A percentile compares a stretch with the other conserved stretches of the same genome.
phyloP scores from a whole-genome alignment of 495 filamentous ascomycete species.

The Tuber umbilicatum region DNA sequence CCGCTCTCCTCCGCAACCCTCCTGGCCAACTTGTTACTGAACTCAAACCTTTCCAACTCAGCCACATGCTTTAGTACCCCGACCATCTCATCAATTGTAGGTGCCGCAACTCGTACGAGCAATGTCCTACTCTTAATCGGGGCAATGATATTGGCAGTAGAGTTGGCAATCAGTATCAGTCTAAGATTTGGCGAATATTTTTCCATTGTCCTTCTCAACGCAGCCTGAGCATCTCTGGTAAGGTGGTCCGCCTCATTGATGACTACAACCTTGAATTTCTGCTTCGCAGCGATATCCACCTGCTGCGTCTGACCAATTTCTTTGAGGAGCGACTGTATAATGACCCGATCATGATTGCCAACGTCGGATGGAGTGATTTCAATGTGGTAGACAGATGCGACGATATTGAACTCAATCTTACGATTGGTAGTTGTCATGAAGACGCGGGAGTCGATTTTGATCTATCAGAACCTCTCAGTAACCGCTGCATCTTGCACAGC shows the following conservation, averaged over 20 bases:
- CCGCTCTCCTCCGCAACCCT: slow-evolving; percentile 88
- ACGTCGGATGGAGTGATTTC: slow-evolving; percentile 98
- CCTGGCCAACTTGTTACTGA: slow-evolving; percentile 62
- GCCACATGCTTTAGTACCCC: slow-evolving; percentile 67
- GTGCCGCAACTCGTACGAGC: slow-evolving; percentile 85
- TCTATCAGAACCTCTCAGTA: slow-evolving; percentile 43
- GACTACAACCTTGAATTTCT: slow-evolving; percentile 95
- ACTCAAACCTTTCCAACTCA: slow-evolving; percentile 67
- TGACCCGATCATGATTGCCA: slow-evolving; percentile 91
- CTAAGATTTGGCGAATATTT: slow-evolving; percentile 95
- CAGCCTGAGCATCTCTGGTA: slow-evolving; percentile 89
- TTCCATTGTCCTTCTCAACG: slow-evolving; percentile 93
- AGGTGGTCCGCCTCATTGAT: slow-evolving; percentile 99
- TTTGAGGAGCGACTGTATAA: slow-evolving; percentile 90
- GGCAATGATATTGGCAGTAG: slow-evolving; percentile 93
- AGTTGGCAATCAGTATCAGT: slow-evolving; percentile 86
- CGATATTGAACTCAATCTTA: slow-evolving; percentile 98
- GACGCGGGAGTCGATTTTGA: slow-evolving; percentile 91
- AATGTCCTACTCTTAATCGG: slow-evolving; percentile 85
- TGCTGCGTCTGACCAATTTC: slow-evolving; percentile 98
- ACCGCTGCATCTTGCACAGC: not conserved
- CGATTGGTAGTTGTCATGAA: slow-evolving; percentile 94
- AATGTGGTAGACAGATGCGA: slow-evolving; percentile 89
- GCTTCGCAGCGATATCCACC: slow-evolving; percentile 79
- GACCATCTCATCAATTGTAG: slow-evolving; percentile 76